phyloP scores from a whole-genome alignment of 2,329 filamentous ascomycete genomes.

The Colletotrichum paranaense region DNA sequence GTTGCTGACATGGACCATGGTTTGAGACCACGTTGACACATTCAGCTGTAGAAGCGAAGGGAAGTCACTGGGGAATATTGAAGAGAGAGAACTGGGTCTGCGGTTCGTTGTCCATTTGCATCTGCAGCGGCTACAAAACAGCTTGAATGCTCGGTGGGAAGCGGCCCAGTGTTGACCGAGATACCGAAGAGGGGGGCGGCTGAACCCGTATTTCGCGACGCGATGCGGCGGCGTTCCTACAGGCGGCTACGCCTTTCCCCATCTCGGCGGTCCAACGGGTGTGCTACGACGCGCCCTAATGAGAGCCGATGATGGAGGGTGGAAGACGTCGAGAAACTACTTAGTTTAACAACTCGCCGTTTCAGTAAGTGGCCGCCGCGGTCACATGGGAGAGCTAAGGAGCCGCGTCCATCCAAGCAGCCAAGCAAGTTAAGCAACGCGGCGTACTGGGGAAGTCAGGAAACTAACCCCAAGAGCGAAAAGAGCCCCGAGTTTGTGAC shows the following conservation, averaged over 20 bases:
- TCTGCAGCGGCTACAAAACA: not conserved
- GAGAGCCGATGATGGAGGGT: not conserved
- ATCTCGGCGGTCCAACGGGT: not conserved
- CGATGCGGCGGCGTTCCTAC: not conserved
- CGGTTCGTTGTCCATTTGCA: not conserved
- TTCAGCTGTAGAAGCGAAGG: not conserved
- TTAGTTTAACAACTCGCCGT: not conserved
- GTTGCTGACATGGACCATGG: not conserved
- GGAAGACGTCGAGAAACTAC: not conserved
- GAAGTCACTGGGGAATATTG: not conserved
- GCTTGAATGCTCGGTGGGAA: not conserved
- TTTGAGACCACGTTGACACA: not conserved
- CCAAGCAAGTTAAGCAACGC: not conserved
- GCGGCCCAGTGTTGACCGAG: constrained; percentile 1
- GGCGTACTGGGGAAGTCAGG: not conserved
- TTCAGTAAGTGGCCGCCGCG: not conserved
- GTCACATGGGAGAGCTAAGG: not conserved
- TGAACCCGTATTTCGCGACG: not conserved
- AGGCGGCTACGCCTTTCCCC: not conserved
- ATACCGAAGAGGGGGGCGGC: not conserved
- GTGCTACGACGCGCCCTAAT: not conserved
- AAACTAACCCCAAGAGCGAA: not conserved
- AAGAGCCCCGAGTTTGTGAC: not conserved
- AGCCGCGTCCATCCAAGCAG: not conserved
- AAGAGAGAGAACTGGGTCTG: not conserved